phyloP scores from a whole-genome alignment of 2,329 filamentous ascomycete genomes.

The Teratosphaeria gauchensis region DNA sequence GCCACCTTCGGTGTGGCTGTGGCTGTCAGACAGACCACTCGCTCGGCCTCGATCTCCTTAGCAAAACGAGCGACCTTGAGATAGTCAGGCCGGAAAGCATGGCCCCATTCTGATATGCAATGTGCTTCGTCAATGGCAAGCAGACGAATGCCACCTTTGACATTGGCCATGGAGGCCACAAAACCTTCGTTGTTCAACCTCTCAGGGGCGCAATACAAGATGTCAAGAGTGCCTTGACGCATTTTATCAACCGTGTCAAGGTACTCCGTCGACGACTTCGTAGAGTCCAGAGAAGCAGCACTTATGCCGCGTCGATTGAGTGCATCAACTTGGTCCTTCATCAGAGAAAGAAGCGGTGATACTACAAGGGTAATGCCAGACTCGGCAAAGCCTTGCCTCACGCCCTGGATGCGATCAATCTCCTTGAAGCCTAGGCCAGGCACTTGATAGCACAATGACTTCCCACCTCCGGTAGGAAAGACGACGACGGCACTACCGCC shows the following conservation, averaged over 20 bases:
- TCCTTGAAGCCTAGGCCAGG: constrained; percentile 66
- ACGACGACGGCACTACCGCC: constrained; percentile 66
- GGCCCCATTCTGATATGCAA: constrained; percentile 97
- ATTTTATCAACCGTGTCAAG: constrained; percentile 52
- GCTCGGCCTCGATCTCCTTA: constrained; percentile 62
- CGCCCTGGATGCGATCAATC: constrained; percentile 25
- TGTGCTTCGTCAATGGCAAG: constrained; percentile 94
- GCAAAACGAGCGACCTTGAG: constrained; percentile 68
- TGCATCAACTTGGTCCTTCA: constrained; percentile 93
- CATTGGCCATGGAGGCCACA: constrained; percentile 44
- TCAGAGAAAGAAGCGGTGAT: constrained; percentile 83
- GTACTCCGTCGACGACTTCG: constrained; percentile 55
- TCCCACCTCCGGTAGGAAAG: constrained; percentile 96
- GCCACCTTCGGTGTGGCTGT: constrained; percentile 92
- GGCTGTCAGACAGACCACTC: constrained; percentile 88
- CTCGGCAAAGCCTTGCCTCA: constrained; percentile 55
- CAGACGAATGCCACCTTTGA: constrained; percentile 47
- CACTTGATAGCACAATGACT: constrained; percentile 92
- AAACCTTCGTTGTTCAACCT: constrained; percentile 53
- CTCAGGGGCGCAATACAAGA: constrained; percentile 92
- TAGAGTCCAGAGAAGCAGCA: constrained; percentile 73
- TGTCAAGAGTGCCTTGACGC: constrained; percentile 67
- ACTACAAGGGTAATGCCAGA: constrained; percentile 85
- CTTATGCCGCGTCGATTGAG: constrained; percentile 64
- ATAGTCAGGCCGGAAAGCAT: constrained; percentile 95